Conservation (phyloP, 2,329 filamentous ascomycete species). For the Aspergillus floridensis region DNA sequence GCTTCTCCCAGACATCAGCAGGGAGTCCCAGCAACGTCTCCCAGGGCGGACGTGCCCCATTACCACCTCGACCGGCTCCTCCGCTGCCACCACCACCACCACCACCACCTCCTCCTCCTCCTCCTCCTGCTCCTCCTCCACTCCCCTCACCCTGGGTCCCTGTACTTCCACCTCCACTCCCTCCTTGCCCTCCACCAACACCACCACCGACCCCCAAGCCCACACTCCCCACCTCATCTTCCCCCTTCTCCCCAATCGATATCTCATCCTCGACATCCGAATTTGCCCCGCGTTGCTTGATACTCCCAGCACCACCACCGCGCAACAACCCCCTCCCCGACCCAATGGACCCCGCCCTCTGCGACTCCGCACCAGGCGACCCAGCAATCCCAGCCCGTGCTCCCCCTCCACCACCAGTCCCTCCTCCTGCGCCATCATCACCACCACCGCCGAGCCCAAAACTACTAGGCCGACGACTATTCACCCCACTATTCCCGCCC, state of each 20-base stretch:
- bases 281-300: constrained; percentile 27
- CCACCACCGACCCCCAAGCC: background rate
- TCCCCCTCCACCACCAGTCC: background rate
- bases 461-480: constrained; percentile 32
- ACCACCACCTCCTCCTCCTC: no score
- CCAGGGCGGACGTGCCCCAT: constrained; percentile 34
- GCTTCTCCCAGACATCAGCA: constrained; percentile 73
- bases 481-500: constrained; percentile 21
- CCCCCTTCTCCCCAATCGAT: constrained; percentile 29
- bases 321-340: constrained; percentile 27
- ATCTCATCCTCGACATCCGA: constrained; percentile 37
- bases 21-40: constrained; percentile 70
- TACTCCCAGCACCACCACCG: background rate
- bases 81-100: background rate
- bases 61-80: background rate
- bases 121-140: no score
- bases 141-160: background rate
- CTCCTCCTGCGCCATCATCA: background rate
- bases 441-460: constrained; percentile 32
- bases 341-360: constrained; percentile 34
- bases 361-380: constrained; percentile 30
- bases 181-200: background rate
- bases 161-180: background rate
- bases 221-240: constrained; percentile 21
- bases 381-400: constrained; percentile 15